These are phyloP conservation scores for Cyclotella cryptica DNA, from an alignment of 108 stramenopile species.

Conservation along the genomic window DNA sequence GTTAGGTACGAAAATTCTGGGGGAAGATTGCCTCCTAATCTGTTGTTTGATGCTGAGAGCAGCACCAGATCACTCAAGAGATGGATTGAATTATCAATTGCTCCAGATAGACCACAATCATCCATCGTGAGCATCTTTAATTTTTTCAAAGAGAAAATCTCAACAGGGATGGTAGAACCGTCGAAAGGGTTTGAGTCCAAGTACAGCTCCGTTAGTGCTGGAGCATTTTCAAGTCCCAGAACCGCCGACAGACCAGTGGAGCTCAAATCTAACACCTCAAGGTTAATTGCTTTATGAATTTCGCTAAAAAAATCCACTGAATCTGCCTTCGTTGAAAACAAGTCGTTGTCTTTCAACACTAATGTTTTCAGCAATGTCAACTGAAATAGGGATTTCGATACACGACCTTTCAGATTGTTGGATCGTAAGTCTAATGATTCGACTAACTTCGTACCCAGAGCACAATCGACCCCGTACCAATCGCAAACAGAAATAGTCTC, in stretches of 20 bases:
- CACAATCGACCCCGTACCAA: slow-evolving; percentile 33
- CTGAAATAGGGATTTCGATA: slow-evolving; percentile 15
- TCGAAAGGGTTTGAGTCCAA: slow-evolving; percentile 18
- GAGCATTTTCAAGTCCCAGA: slow-evolving; percentile 20
- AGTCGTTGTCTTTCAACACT: slow-evolving; percentile 24
- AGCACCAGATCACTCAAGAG: slow-evolving; percentile 10
- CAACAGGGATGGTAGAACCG: slow-evolving; percentile 25
- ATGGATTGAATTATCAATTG: slow-evolving; percentile 7
- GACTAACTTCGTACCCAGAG: background rate
- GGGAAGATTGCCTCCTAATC: background rate
- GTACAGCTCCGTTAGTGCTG: slow-evolving; percentile 15
- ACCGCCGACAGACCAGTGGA: slow-evolving; percentile 20
- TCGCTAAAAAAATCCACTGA: slow-evolving; percentile 19
- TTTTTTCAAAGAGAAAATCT: slow-evolving; percentile 13
- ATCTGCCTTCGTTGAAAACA: slow-evolving; percentile 8
- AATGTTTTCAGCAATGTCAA: slow-evolving; percentile 13
- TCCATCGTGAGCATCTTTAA: slow-evolving; percentile 21
- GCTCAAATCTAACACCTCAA: slow-evolving; percentile 29
- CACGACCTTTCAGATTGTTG: slow-evolving; percentile 27
- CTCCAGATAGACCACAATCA: slow-evolving; percentile 11
- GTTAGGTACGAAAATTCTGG: slow-evolving; percentile 18
- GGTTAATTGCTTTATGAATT: slow-evolving; percentile 3
- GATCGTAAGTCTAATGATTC: slow-evolving; percentile 18
- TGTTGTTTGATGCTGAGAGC: slow-evolving; percentile 24
- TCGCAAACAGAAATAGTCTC: slow-evolving; percentile 22